Evolutionary conservation across 2,329 filamentous ascomycete species (phyloP).

Genomic region (Pestalotiopsis fici): DNA sequence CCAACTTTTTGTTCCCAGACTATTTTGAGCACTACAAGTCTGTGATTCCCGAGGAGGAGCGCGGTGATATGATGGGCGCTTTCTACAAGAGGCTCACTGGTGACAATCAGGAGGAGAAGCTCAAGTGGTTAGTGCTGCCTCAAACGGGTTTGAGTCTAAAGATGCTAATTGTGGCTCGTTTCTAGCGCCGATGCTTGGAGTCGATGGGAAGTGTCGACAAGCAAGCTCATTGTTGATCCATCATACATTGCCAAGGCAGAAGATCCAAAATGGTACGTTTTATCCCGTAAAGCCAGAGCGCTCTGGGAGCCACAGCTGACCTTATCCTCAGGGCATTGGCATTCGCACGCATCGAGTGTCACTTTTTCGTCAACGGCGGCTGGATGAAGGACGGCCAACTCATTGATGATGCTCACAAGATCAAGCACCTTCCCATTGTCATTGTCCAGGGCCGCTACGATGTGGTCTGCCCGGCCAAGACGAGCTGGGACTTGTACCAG

Average conservation of each 20-base stretch:
- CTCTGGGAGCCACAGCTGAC: slow-evolving; percentile 8
- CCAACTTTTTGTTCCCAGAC: slow-evolving; percentile 37
- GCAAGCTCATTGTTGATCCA: slow-evolving; percentile 25
- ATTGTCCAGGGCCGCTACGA: slow-evolving; percentile 49
- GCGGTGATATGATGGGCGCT: slow-evolving; percentile 32
- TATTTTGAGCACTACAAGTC: slow-evolving; percentile 35
- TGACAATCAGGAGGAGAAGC: slow-evolving; percentile 28
- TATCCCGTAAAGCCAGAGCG: neutral
- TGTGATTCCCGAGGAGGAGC: slow-evolving; percentile 36
- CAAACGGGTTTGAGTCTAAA: neutral
- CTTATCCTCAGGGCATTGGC: slow-evolving; percentile 19
- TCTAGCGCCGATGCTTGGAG: slow-evolving; percentile 26
- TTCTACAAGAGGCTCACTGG: slow-evolving; percentile 41
- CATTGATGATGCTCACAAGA: slow-evolving; percentile 24
- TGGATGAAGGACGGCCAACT: slow-evolving; percentile 43
- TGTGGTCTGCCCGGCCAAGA: slow-evolving; percentile 42
- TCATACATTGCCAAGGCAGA: slow-evolving; percentile 25
- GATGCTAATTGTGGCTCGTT: neutral
- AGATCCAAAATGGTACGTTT: slow-evolving; percentile 24
- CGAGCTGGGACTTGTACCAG: slow-evolving; percentile 42
- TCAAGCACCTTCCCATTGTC: slow-evolving; percentile 27
- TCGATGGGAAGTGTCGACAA: slow-evolving; percentile 26
- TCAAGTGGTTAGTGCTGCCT: slow-evolving; percentile 23
- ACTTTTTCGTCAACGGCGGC: slow-evolving; percentile 41
- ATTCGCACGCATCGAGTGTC: slow-evolving; percentile 41